Percentiles rank a stretch among this genome's conserved stretches.
phyloP scores from a whole-genome alignment of 441 rosid species.

The Flueggea neowawraea region DNA sequence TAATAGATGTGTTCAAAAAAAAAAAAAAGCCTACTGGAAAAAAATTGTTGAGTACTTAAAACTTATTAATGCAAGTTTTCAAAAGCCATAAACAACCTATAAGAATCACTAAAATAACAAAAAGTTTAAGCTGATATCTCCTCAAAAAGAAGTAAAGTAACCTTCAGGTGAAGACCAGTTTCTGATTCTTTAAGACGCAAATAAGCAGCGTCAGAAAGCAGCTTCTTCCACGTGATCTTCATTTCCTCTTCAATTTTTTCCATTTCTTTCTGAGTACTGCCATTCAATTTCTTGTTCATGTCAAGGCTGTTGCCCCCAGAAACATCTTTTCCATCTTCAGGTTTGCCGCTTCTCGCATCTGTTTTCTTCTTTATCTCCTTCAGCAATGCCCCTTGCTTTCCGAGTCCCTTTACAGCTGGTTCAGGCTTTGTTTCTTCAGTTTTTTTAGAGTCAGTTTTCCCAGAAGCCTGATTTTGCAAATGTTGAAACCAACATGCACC shows the following conservation, averaged over 20 bases:
- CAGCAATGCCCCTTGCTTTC: slow-evolving; percentile 69
- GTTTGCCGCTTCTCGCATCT: slow-evolving; percentile 33
- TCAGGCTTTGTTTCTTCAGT: slow-evolving; percentile 57
- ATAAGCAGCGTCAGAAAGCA: slow-evolving; percentile 50
- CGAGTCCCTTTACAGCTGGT: slow-evolving; percentile 34
- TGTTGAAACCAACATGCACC: slow-evolving; percentile 78
- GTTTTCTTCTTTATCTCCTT: slow-evolving; percentile 59
- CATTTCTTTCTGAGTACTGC: slow-evolving; percentile 31
- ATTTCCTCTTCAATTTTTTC: slow-evolving; percentile 24
- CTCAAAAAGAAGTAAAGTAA: slow-evolving; percentile 7
- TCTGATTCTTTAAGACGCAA: slow-evolving; percentile 42
- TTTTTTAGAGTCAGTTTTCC: slow-evolving; percentile 68
- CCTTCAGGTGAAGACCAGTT: slow-evolving; percentile 66
- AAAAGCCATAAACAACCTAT: not conserved
- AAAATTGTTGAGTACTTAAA: not conserved
- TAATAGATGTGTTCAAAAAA: not conserved
- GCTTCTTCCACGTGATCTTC: slow-evolving; percentile 42
- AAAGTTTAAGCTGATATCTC: too few species aligned
- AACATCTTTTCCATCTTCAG: slow-evolving; percentile 39
- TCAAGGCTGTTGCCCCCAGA: slow-evolving; percentile 30
- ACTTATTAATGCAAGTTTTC: too few species aligned
- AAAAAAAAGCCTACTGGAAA: not conserved
- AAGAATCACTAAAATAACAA: not conserved
- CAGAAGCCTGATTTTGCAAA: slow-evolving; percentile 61
- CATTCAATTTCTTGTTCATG: slow-evolving; percentile 49